Base-by-base conservation (phyloP, 1,284 basidiomycete species). In the Crucibulum cyathiforme region DNA sequence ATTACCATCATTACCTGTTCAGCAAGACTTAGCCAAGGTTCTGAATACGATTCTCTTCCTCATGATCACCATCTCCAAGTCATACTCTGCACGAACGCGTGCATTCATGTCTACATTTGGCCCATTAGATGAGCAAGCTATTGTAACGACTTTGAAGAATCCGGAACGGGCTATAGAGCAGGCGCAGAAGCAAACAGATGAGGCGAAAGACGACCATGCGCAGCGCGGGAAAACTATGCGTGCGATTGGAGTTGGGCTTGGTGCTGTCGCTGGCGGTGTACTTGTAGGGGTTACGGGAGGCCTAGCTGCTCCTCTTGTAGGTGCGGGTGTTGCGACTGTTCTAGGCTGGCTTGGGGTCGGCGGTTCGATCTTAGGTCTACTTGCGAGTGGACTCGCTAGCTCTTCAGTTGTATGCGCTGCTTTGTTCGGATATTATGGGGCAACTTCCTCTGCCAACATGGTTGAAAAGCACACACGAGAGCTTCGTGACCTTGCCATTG, bases 391-490 rank as follows among this genome's bases (percentile, higher is more conserved):
- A 7, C 75, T 87, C 5, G 86, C 85, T 8, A 77, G 85, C 38
- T 86, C 85, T 1, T 81, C 81, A 12, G 80, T 85, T 9, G 80
- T 88, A 0, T 86, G 85, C 62, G 85, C 84, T 8, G 80, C 85
- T 9, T 70, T 88, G 1, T 88, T 87, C 67, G 86, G 86, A 2
- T 83, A 74, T 2, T 87, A 87, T 63, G 85, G 85, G 5, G 85
- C 85, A 8, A 76, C 72, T 39, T 77, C 77, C 38, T 81, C 81
- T 0, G 83, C 81, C 2, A 73, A 69, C 12, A 85, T 85, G 78
- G 78, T 86, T 17, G 75, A 75, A 53, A 74, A 82, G 35, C 84
- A 85, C 66, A 84, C 82, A 31, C 70, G 80, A 53, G 85, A 86
- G 62, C 78, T 88, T 15, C 73, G 76, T n/a, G 85, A 88, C 68